Percentiles rank a stretch among this genome's conserved stretches.
These are phyloP conservation scores for Dysphania ambrosioides DNA, from an alignment of 148 eudicot species.

Conservation along the genomic window DNA sequence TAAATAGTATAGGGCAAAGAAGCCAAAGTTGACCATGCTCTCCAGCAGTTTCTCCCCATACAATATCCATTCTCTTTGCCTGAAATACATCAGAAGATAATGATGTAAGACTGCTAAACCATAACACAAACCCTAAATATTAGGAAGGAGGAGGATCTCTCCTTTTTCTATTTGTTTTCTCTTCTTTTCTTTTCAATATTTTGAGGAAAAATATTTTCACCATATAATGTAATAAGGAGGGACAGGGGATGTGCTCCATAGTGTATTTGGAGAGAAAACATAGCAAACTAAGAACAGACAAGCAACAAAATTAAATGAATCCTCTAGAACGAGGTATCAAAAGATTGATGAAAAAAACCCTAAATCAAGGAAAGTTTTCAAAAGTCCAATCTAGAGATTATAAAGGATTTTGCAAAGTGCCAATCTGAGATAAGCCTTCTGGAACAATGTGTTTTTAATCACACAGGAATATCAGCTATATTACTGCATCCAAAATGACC, in stretches of 20 bases:
- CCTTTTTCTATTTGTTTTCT: not conserved
- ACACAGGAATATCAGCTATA: not conserved
- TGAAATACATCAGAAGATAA: slow-evolving; percentile 20
- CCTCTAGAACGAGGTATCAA: not conserved
- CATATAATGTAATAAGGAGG: not conserved
- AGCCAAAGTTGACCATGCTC: slow-evolving; percentile 47
- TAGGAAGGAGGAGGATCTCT: not conserved
- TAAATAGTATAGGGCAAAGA: slow-evolving; percentile 49
- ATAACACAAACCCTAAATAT: not conserved
- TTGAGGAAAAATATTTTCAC: not conserved
- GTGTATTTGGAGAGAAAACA: not conserved
- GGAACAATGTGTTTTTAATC: not conserved
- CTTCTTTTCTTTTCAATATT: not conserved
- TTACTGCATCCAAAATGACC: not conserved
- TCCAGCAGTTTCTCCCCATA: slow-evolving; percentile 58
- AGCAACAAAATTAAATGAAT: not conserved
- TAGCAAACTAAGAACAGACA: too few species aligned
- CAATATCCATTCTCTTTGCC: slow-evolving; percentile 60
- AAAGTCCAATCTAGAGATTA: not conserved
- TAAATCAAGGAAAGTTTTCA: not conserved
- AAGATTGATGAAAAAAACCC: not conserved
- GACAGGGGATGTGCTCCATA: not conserved
- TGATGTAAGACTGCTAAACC: not conserved
- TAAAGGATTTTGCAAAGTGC: not conserved
- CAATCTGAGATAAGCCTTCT: too few species aligned